Conservation (phyloP, 306 rosid species). For the Prunus dulcis region DNA sequence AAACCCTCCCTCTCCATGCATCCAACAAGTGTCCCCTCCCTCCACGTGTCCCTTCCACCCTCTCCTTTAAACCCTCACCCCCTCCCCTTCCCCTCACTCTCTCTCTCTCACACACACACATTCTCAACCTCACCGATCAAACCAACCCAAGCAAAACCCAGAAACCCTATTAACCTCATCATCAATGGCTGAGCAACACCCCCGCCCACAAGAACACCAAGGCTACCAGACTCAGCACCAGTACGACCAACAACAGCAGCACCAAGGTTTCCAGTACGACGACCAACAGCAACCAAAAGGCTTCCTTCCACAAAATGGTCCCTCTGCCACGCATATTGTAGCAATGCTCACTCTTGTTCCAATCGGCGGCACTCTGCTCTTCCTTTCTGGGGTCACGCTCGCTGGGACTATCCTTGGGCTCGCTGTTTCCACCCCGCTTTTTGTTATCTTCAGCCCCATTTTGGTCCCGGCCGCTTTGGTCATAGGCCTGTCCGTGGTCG, state of each 20-base stretch:
- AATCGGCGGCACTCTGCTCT: conserved; percentile 43
- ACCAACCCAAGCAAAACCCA: neutral
- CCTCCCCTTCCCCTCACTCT: neutral
- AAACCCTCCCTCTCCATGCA: neutral
- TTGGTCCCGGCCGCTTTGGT: conserved; percentile 42
- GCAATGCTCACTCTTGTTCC: conserved; percentile 44
- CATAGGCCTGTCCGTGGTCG: conserved; percentile 38
- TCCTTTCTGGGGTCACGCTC: conserved; percentile 41
- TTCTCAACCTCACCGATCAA: conserved; percentile 2
- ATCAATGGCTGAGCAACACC: neutral
- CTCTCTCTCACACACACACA: neutral
- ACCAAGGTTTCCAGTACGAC: conserved; percentile 1
- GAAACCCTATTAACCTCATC: neutral
- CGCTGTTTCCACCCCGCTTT: conserved; percentile 42
- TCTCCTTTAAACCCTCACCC: conserved; percentile 3
- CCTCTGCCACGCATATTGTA: conserved; percentile 33
- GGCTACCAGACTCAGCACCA: neutral
- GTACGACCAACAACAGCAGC: conserved; percentile 6
- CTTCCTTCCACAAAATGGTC: conserved; percentile 12
- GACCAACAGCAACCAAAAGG: conserved; percentile 11
- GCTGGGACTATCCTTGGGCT: conserved; percentile 41
- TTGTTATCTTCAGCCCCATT: conserved; percentile 55
- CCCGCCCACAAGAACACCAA: conserved; percentile 3
- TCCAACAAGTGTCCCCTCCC: conserved; percentile 11
- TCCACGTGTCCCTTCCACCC: conserved; percentile 40